phyloP scores from a whole-genome alignment of 306 rosid genomes.

The Dalbergia oliveri region DNA sequence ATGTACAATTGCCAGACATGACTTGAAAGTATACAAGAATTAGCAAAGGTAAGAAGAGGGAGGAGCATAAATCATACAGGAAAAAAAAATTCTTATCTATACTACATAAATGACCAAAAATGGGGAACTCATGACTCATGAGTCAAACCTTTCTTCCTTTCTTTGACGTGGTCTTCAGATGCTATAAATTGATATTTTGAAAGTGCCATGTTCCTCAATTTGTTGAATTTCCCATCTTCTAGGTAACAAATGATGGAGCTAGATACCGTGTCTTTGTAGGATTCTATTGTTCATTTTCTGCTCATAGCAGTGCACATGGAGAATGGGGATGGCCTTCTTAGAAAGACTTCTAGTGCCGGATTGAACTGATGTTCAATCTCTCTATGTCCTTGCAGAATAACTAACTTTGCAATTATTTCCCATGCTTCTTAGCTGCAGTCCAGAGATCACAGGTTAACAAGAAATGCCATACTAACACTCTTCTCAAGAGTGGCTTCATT shows the following conservation, averaged over 20 bases:
- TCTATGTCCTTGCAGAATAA: slow-evolving; percentile 11
- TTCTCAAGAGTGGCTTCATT: slow-evolving; percentile 18
- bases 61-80: slow-evolving; percentile 10
- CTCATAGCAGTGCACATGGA: slow-evolving; percentile 36
- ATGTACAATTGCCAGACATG: slow-evolving; percentile 45
- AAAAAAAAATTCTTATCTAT: slow-evolving; percentile 35
- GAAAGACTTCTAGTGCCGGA: slow-evolving; percentile 20
- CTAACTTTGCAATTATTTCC: slow-evolving; percentile 46
- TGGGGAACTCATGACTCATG: slow-evolving; percentile 16
- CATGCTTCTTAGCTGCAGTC: slow-evolving; percentile 64
- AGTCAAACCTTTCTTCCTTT: slow-evolving; percentile 36
- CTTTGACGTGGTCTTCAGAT: slow-evolving; percentile 26
- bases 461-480: slow-evolving; percentile 11
- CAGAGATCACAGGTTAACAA: slow-evolving; percentile 44
- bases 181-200: too few species aligned
- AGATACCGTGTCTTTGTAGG: too few species aligned
- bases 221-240: too few species aligned
- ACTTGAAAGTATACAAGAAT: slow-evolving; percentile 29
- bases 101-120: slow-evolving; percentile 27
- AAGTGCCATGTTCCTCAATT: too few species aligned
- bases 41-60: background rate
- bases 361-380: slow-evolving; percentile 12
- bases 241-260: too few species aligned
- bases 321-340: slow-evolving; percentile 36
- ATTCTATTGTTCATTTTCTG: too few species aligned